Evolutionary conservation across 2,329 filamentous ascomycete species (phyloP).

Genomic region (Septoria petroselini): DNA sequence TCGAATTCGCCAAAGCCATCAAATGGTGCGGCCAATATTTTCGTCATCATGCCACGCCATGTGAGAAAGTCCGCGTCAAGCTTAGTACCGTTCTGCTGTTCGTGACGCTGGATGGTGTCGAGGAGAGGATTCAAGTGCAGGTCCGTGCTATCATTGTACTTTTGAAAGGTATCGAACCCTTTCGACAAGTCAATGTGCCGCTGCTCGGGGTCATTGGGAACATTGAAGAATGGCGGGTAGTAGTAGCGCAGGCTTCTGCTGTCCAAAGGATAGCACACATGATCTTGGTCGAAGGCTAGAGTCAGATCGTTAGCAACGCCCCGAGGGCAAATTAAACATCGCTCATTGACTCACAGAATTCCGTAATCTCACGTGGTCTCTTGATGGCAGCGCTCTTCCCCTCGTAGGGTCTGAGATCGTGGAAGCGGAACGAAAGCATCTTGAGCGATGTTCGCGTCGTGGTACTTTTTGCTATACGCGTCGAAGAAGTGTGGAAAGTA

Average conservation of each 20-base stretch:
- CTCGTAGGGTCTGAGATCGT: conserved; percentile 66
- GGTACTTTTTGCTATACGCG: too few species aligned
- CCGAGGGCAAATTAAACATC: too few species aligned
- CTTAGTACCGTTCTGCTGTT: conserved; percentile 55
- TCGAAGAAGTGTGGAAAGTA: too few species aligned
- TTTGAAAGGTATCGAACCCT: conserved; percentile 73
- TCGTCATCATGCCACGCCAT: conserved; percentile 98
- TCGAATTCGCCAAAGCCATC: conserved; percentile 85
- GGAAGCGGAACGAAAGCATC: conserved; percentile 56
- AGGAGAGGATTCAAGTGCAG: conserved; percentile 85
- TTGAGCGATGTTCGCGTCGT: not conserved
- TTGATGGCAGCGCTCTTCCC: conserved; percentile 68
- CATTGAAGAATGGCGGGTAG: conserved; percentile 55
- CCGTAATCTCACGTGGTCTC: conserved; percentile 80
- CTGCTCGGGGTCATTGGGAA: conserved; percentile 23
- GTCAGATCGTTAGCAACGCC: too few species aligned
- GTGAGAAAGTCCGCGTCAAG: conserved; percentile 75
- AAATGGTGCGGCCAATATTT: conserved; percentile 85
- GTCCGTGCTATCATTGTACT: conserved; percentile 79
- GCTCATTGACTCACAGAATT: conserved; percentile 67
- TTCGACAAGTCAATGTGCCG: conserved; percentile 67
- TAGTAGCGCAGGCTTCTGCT: conserved; percentile 62
- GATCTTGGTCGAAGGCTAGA: conserved; percentile 72
- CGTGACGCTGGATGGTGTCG: conserved; percentile 68
- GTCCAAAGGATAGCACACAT: conserved; percentile 66